phyloP scores from a whole-genome alignment of 148 eudicot genomes.

The Rhododendron henanense region DNA sequence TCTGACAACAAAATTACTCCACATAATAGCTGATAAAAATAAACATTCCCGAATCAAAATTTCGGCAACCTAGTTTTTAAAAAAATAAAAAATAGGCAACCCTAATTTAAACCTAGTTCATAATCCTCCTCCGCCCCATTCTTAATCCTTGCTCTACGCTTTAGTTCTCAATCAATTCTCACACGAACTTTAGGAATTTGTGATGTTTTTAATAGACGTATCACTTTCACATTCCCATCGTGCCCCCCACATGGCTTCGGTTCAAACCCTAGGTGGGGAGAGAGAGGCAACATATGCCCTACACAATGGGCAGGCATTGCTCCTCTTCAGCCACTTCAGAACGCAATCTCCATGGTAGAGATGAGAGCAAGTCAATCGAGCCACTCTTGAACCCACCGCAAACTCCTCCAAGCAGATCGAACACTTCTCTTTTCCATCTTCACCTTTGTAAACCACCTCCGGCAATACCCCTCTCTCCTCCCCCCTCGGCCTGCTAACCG shows the following conservation, averaged over 20 bases:
- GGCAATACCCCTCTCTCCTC: not conserved
- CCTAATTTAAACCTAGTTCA: no score
- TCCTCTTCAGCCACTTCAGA: slow-evolving; percentile 1
- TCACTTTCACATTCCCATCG: no score
- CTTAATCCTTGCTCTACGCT: no score
- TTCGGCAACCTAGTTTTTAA: no score
- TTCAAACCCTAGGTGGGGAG: not conserved
- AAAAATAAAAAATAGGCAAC: no score
- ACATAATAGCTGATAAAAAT: no score
- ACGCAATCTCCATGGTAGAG: slow-evolving; percentile 6
- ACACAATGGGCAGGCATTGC: not conserved
- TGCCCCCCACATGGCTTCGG: no score
- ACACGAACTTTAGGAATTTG: not conserved
- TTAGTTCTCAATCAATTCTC: no score
- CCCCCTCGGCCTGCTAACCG: not conserved
- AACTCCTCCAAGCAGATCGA: slow-evolving; percentile 10
- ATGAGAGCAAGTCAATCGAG: slow-evolving; percentile 8
- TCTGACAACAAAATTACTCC: no score
- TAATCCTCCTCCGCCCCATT: no score
- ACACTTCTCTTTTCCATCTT: not conserved
- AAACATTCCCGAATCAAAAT: no score
- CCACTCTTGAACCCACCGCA: not conserved
- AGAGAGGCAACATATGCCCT: not conserved
- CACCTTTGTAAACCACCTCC: not conserved
- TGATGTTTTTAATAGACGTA: not conserved